phyloP scores from a whole-genome alignment of 139 green algal species.

The Picochlorum sp. region DNA sequence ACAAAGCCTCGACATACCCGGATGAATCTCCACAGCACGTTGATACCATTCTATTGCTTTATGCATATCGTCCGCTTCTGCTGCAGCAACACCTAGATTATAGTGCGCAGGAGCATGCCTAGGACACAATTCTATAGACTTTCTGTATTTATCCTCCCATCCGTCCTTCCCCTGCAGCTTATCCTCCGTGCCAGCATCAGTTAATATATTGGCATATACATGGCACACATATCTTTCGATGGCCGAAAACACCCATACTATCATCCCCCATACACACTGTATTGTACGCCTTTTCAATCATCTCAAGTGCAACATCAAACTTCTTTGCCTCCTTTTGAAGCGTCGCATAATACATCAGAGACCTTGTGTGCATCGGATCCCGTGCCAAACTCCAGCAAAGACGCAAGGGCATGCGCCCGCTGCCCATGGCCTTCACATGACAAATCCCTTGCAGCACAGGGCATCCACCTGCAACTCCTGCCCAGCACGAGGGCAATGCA shows the following conservation, averaged over 20 bases:
- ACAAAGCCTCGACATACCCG: slow-evolving; percentile 76
- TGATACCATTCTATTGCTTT: slow-evolving; percentile 35
- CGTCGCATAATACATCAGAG: slow-evolving; percentile 40
- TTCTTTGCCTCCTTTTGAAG: slow-evolving; percentile 59
- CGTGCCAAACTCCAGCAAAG: slow-evolving; percentile 44
- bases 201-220: slow-evolving; percentile 67
- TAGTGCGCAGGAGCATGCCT: slow-evolving; percentile 57
- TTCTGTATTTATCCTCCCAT: slow-evolving; percentile 12
- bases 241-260: not conserved
- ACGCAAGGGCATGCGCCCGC: slow-evolving; percentile 53
- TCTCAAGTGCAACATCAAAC: slow-evolving; percentile 42
- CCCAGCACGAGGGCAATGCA: slow-evolving; percentile 15
- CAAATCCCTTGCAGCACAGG: slow-evolving; percentile 45
- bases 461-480: slow-evolving; percentile 22
- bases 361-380: slow-evolving; percentile 29
- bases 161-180: slow-evolving; percentile 47
- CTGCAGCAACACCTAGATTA: slow-evolving; percentile 58
- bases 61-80: slow-evolving; percentile 16
- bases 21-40: slow-evolving; percentile 36
- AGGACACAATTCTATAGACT: slow-evolving; percentile 29
- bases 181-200: slow-evolving; percentile 70
- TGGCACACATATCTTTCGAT: slow-evolving; percentile 9
- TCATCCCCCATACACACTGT: slow-evolving; percentile 14
- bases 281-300: slow-evolving; percentile 22
- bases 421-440: slow-evolving; percentile 30